phyloP scores from a whole-genome alignment of 768 basidiomycete species.

The Amanita rubescens region DNA sequence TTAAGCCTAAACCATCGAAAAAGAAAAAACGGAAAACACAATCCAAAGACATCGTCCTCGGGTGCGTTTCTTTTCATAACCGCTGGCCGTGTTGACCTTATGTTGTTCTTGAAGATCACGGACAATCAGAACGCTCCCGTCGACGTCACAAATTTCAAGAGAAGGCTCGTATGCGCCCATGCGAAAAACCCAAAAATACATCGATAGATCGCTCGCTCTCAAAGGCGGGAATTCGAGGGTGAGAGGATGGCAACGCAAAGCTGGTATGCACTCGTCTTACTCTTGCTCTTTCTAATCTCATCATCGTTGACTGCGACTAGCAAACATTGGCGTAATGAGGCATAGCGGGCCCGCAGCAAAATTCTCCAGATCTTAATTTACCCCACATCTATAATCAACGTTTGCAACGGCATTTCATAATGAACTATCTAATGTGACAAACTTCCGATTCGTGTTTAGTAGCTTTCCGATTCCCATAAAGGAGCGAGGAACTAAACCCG shows the following conservation, averaged over 20 bases:
- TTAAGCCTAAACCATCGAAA: not conserved
- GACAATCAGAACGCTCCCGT: slow-evolving; percentile 3
- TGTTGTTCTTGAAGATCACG: not conserved
- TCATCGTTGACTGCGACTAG: not conserved
- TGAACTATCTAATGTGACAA: no score
- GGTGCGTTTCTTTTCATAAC: not conserved
- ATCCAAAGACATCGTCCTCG: slow-evolving; percentile 3
- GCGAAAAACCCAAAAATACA: not conserved
- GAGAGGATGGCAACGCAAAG: slow-evolving; percentile 2
- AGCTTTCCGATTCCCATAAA: no score
- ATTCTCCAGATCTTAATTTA: slow-evolving; percentile 1
- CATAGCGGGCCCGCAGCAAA: not conserved
- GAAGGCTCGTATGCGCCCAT: not conserved
- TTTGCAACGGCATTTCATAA: no score
- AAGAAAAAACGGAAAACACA: not conserved
- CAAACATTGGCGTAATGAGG: not conserved
- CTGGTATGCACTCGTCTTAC: not conserved
- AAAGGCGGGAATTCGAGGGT: not conserved
- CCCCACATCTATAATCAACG: no score
- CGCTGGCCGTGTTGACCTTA: not conserved
- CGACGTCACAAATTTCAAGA: not conserved
- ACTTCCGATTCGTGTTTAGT: no score
- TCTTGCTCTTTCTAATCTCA: not conserved
- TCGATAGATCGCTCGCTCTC: not conserved
- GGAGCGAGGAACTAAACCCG: no score